Conservation (phyloP, 2,329 filamentous ascomycete genomes). For the Cytospora mali region DNA sequence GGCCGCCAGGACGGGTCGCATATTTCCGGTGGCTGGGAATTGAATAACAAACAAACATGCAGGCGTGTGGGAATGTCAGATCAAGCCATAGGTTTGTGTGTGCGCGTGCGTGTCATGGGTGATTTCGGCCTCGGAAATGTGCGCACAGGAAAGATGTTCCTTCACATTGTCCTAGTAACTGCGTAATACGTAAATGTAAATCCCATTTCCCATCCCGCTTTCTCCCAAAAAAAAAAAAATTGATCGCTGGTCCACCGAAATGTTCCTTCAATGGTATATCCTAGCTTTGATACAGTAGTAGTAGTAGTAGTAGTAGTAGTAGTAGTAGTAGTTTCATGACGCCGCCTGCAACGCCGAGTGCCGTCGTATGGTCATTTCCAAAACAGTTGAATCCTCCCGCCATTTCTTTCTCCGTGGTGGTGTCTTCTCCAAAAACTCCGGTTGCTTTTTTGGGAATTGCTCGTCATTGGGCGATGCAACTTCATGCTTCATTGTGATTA, state of each 20-base stretch:
- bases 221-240: constrained; percentile 11
- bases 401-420: constrained; percentile 1
- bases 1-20: constrained; percentile 14
- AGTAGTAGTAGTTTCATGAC: constrained; percentile 11
- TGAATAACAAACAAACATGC: constrained; percentile 11
- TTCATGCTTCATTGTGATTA: constrained; percentile 28
- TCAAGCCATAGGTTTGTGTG: not conserved
- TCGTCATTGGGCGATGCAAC: constrained; percentile 24
- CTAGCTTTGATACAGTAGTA: constrained; percentile 24
- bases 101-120: not conserved
- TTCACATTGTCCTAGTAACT: constrained; percentile 10
- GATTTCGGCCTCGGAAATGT: not conserved
- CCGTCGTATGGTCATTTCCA: constrained; percentile 17
- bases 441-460: constrained; percentile 13
- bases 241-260: constrained; percentile 21
- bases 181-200: constrained; percentile 7
- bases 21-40: constrained; percentile 10
- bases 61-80: too few species aligned
- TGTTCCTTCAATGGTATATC: constrained; percentile 24
- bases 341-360: constrained; percentile 29
- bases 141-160: not conserved
- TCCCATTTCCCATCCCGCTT: not conserved
- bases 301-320: not conserved
- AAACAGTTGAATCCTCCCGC: constrained; percentile 20
- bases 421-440: constrained; percentile 24